These are phyloP conservation scores for Arctium lappa DNA, from an alignment of 129 eudicot genomes.

Conservation along the genomic window DNA sequence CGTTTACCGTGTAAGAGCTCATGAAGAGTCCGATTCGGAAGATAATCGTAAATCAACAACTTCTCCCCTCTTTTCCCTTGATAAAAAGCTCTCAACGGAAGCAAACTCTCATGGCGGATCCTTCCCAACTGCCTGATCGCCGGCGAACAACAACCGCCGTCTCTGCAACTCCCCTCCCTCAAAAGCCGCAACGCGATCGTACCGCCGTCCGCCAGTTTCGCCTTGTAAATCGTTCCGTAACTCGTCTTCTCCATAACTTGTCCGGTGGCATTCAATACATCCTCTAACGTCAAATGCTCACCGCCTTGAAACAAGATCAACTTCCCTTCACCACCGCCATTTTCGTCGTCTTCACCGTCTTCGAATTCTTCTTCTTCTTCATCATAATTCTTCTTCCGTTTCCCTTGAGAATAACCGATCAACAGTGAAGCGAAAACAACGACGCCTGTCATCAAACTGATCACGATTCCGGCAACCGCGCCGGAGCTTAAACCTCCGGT, in stretches of 20 bases:
- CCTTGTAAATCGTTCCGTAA: slow-evolving; percentile 89
- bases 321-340: slow-evolving; percentile 66
- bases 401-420: slow-evolving; percentile 85
- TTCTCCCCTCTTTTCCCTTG: slow-evolving; percentile 99
- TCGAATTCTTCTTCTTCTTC: slow-evolving; percentile 64
- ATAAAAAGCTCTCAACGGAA: slow-evolving; percentile 91
- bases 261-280: slow-evolving; percentile 91
- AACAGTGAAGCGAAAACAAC: slow-evolving; percentile 73
- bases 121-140: slow-evolving; percentile 79
- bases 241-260: slow-evolving; percentile 97
- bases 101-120: slow-evolving; percentile 78
- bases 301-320: slow-evolving; percentile 88
- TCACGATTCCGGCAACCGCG: slow-evolving; percentile 83
- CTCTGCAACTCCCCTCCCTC: slow-evolving; percentile 88
- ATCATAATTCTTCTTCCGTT: slow-evolving; percentile 47
- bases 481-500: slow-evolving; percentile 61
- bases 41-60: slow-evolving; percentile 86
- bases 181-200: slow-evolving; percentile 84
- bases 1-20: slow-evolving; percentile 83
- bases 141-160: slow-evolving; percentile 62
- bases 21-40: slow-evolving; percentile 56
- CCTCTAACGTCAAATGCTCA: slow-evolving; percentile 88
- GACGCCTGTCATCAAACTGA: slow-evolving; percentile 69
- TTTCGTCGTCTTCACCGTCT: slow-evolving; percentile 35
- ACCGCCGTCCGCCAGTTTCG: slow-evolving; percentile 89